Base-by-base conservation (phyloP, 345 rosid genomes). In the Salix koriyanagi region DNA sequence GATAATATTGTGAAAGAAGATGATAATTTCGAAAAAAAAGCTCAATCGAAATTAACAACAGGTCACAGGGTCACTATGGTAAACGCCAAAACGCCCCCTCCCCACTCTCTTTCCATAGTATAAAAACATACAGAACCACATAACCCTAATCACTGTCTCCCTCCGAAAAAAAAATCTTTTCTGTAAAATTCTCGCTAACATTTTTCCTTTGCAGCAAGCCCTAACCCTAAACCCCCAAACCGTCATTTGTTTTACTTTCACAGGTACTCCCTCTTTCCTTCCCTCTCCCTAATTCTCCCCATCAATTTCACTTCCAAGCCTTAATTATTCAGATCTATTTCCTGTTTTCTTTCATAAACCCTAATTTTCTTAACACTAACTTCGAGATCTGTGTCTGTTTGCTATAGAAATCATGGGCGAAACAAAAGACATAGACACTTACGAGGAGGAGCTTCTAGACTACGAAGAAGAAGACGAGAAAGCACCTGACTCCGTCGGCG, bases 401-500 rank as follows among this genome's bases (percentile, higher is more conserved):
- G n/a, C 65, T 58, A 16, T 60, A 32, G 87, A 73, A 64, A 25
- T 13, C 82, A 96, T 96, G 99, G 99, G 91, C 64, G 99, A 96
- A 70, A 89, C 94, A 52, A 91, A 90, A 77, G 99, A 93, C 84
- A 91, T 88, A 95, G 99, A 96, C 37, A 90, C 91, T n/a, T 96
- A 96, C 81, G 98, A 96, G 90, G 99, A 96, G 78, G 99, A 96
- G 95, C 99, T 96, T 72, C 85, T 96, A 50, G 99, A 96, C 79
- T 94, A 96, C 65, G 98, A 96, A 78, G 99, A 96, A 72, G 99
- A 96, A 70, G 99, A 96, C 18, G 97, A 94, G 82, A 94, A 90
- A 75, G 95, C 87, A 68, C 88, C 85, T 3, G 97, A 96, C 77
- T 89, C 97, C 36, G 82, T 83, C 37, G 80, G 87, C 28, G 80